Evolutionary conservation across 345 rosid genomes (phyloP).

Genomic region (Lepidium sativum): DNA sequence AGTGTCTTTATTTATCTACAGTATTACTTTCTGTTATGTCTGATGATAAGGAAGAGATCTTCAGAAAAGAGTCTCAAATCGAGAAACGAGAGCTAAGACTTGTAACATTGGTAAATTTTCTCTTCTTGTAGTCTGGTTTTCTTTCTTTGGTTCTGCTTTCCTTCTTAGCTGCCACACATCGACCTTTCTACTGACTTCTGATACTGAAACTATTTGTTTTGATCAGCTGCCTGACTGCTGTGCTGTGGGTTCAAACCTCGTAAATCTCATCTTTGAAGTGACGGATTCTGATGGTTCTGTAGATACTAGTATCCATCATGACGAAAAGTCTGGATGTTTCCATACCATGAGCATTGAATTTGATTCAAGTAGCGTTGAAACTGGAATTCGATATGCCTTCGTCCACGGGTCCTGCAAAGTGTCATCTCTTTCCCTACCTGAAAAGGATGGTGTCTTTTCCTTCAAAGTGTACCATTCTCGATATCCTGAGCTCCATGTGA

Average conservation of each 20-base stretch:
- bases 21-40: conserved; percentile 35
- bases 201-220: neutral
- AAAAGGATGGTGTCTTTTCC: conserved; percentile 31
- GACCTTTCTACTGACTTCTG: neutral
- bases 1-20: conserved; percentile 21
- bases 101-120: conserved; percentile 33
- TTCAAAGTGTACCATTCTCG: conserved; percentile 40
- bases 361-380: conserved; percentile 7
- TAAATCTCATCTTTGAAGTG: conserved; percentile 37
- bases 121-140: neutral
- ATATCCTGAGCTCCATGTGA: conserved; percentile 31
- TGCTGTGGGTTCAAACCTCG: conserved; percentile 38
- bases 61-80: conserved; percentile 34
- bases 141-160: neutral
- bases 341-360: conserved; percentile 41
- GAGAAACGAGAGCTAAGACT: conserved; percentile 41
- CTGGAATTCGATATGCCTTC: conserved; percentile 33
- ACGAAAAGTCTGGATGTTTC: conserved; percentile 28
- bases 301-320: conserved; percentile 42
- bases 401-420: conserved; percentile 40
- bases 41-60: conserved; percentile 22
- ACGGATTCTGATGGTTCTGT: conserved; percentile 34
- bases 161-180: neutral
- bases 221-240: conserved; percentile 37
- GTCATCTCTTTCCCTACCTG: conserved; percentile 37